Conservation (phyloP, 139 green algal species). For the Chlorella ohadii region DNA sequence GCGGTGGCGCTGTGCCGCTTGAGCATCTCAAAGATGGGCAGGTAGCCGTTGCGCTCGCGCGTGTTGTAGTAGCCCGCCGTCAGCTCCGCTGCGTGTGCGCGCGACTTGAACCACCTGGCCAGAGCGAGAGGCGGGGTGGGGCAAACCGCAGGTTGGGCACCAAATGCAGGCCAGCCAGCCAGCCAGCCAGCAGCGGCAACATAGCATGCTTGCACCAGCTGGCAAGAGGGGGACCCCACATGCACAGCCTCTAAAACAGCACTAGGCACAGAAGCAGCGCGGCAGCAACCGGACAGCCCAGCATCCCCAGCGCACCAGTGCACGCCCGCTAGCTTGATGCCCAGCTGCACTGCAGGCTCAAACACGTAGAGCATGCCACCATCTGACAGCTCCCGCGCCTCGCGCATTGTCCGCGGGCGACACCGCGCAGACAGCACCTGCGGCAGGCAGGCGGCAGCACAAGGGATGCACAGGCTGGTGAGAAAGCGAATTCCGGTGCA, state of each 20-base stretch:
- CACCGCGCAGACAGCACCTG: constrained; percentile 62
- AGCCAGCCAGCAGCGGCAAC: background rate
- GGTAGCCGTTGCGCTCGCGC: constrained; percentile 88
- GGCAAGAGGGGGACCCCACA: background rate
- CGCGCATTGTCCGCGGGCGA: constrained; percentile 65
- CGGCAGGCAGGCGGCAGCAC: too few species aligned
- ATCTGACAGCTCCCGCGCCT: constrained; percentile 47
- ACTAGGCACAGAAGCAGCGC: background rate
- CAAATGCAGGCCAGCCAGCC: too few species aligned
- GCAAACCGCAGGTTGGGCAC: background rate
- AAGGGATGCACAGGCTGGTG: too few species aligned
- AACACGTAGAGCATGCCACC: constrained; percentile 46
- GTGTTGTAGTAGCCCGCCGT: constrained; percentile 99
- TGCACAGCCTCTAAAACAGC: background rate
- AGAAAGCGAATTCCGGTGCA: too few species aligned
- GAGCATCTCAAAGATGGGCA: constrained; percentile 70
- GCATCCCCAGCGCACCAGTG: constrained; percentile 79
- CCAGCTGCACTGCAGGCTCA: constrained; percentile 66
- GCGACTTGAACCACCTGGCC: constrained; percentile 91
- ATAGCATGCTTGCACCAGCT: too few species aligned
- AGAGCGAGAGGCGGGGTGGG: background rate
- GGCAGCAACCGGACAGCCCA: background rate
- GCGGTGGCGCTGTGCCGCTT: constrained; percentile 72
- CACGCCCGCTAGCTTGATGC: constrained; percentile 95
- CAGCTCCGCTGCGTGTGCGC: constrained; percentile 94